Evolutionary conservation across 139 green algal species (phyloP), one percentile per base, ranked within the genome.

Genomic region (Coccomyxa sp.): DNA sequence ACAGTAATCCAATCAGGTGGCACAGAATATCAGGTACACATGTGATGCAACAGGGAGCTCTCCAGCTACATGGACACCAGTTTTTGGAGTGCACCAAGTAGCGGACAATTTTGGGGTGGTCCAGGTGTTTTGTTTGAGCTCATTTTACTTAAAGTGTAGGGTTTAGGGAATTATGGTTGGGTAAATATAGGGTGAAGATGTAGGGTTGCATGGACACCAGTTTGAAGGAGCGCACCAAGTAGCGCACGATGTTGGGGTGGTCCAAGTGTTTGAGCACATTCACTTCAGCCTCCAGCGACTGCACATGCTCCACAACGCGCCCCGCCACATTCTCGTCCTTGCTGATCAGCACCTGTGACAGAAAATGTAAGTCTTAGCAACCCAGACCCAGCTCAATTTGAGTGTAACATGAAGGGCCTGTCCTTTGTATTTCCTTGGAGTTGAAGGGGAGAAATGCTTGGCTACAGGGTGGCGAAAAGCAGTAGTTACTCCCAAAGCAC

Each of bases 201-300:
- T n/a, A n/a, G n/a, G n/a, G n/a, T n/a, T n/a, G n/a, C n/a, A n/a
- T n/a, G n/a, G n/a, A n/a, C n/a, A n/a, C n/a, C n/a, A n/a, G n/a
- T 7, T 51, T 51, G 7, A 11, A 77, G 67, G 71, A 15, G 45
- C 74, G 57, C 66, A 88, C 88, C 45, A 98, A 87, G 91, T 99
- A 99, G 18, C 90, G 91, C 78, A 99, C 96, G 77, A 99, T 98
- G 90, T 99, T 97, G 63, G 91, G 89, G 84, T 98, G 95, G 76
- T 93, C 82, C 58, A 99, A 89, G 17, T 84, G 81, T 58, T 91
- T 90, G 67, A 99, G 91, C 79, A 98, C 82, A 0, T 79, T 80
- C 58, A 99, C 93, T 84, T 99, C 96, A 51, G 79, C 82, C 86
- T 98, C 94, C 60, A 99, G 86, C 0, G 83, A 90, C 25, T 63